Evolutionary conservation across 257 asterid species (phyloP).

Genomic region (Ilex aquifolium): DNA sequence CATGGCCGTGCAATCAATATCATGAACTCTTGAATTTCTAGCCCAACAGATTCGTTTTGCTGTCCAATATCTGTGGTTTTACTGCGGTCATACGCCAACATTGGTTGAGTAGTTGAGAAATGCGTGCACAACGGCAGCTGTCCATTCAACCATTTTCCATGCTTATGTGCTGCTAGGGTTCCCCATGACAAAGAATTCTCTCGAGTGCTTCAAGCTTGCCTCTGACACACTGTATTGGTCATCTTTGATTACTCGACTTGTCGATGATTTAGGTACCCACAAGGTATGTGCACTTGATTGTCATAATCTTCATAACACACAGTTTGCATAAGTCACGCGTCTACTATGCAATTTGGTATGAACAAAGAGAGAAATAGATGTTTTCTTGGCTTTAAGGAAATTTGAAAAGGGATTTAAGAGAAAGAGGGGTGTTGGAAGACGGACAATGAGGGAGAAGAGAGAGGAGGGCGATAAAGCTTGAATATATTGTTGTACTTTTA

Average conservation of each 20-base stretch:
- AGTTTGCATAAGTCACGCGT: too few relatives aligned
- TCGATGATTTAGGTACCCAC: not conserved
- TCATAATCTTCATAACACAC: not conserved
- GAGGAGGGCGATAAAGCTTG: too few relatives aligned
- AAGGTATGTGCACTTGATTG: not conserved
- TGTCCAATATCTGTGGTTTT: conserved; percentile 67
- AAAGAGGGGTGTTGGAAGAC: too few relatives aligned
- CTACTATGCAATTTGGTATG: too few relatives aligned
- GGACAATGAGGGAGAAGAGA: too few relatives aligned
- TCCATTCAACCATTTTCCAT: not conserved
- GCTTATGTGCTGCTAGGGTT: not conserved
- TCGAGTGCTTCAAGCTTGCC: not conserved
- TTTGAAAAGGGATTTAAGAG: too few relatives aligned
- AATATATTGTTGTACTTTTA: too few relatives aligned
- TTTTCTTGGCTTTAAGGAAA: too few relatives aligned
- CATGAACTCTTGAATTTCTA: conserved; percentile 59
- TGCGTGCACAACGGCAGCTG: not conserved
- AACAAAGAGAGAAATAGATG: too few relatives aligned
- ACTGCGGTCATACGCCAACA: not conserved
- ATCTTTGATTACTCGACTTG: not conserved
- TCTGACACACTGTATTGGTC: not conserved
- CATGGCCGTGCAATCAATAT: conserved; percentile 93
- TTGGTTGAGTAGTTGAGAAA: not conserved
- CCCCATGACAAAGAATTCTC: not conserved
- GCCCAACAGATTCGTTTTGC: conserved; percentile 86